Evolutionary conservation across 2,329 filamentous ascomycete genomes (phyloP), one percentile per base, ranked within the genome.

Genomic region (Onygenales sp.): DNA sequence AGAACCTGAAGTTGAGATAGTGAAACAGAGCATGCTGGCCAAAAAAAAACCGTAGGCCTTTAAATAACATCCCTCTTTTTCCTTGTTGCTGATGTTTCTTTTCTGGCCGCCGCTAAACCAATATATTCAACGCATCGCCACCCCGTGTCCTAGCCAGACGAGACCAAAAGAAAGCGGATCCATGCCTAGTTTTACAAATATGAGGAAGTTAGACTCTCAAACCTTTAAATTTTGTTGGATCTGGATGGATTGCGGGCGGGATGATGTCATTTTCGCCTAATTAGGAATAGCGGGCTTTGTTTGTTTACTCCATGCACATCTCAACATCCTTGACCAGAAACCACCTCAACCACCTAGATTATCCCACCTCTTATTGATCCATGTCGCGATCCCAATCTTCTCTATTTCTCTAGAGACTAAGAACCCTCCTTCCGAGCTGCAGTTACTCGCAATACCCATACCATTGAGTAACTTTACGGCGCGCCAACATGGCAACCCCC

Each of bases 401-500:
- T 42, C 32, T 10, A n/a, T 21, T 36, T 51, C n/a, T n/a, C 27
- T 40, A 11, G 7, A 17, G 32, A 2, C 17, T 31, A 5, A 6
- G 17, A 17, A 7, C 27, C 14, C 33, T 46, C 45, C 17, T 6
- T 31, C 17, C 5, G 39, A 40, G 47, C 13, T n/a, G 36, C 8
- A 27, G 11, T 49, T 32, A 32, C 13, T 11, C 11, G 3, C 17
- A 31, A 6, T 14, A 11, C 27, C 14, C 17, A 49, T 31, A 13
- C 17, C 21, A 39, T 49, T 49, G 46, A 39, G 11, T 37, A 33
- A 32, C 9, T 36, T 36, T 34, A 21, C 17, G 7, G 14, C 33
- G 5, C 9, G 40, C 49, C 49, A 51, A 45, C 42, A 52, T 52
- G 50, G 50, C 42, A 21, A 52, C 50, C 36, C 50, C 50, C 2